Conservation (phyloP, 495 filamentous ascomycete genomes). For the Margaritispora aquatica region DNA sequence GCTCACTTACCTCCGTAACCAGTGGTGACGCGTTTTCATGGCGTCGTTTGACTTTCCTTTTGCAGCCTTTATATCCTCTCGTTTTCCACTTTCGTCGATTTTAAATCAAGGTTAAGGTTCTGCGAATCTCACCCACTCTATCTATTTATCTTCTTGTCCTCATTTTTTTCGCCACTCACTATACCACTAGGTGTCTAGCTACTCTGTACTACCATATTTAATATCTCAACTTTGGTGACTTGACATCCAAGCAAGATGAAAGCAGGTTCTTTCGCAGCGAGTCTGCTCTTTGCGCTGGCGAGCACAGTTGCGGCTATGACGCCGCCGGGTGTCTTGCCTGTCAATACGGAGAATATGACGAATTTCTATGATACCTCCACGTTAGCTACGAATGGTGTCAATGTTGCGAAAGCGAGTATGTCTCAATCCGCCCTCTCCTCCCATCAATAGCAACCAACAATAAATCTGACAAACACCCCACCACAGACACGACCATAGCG, state of each 20-base stretch:
- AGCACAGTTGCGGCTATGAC: background rate
- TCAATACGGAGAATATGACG: background rate
- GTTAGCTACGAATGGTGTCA: background rate
- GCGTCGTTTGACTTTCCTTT: no score
- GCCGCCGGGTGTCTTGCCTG: background rate
- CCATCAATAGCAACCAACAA: no score
- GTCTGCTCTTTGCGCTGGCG: background rate
- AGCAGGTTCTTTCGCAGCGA: background rate
- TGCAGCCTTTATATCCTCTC: background rate
- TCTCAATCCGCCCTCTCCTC: background rate
- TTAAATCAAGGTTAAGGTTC: background rate
- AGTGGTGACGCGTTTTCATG: background rate
- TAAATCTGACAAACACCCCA: no score
- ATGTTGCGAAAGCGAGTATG: background rate
- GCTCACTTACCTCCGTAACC: no score
- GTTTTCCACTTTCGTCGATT: background rate
- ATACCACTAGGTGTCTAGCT: background rate
- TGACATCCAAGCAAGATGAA: background rate
- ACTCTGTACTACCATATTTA: background rate
- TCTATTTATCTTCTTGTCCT: background rate
- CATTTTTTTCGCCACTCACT: no score
- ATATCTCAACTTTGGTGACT: background rate
- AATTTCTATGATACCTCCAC: background rate
- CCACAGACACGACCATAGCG: background rate
- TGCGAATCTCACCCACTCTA: no score